Evolutionary conservation across 768 basidiomycete species (phyloP).

Genomic region (Hygrocybe punicea): DNA sequence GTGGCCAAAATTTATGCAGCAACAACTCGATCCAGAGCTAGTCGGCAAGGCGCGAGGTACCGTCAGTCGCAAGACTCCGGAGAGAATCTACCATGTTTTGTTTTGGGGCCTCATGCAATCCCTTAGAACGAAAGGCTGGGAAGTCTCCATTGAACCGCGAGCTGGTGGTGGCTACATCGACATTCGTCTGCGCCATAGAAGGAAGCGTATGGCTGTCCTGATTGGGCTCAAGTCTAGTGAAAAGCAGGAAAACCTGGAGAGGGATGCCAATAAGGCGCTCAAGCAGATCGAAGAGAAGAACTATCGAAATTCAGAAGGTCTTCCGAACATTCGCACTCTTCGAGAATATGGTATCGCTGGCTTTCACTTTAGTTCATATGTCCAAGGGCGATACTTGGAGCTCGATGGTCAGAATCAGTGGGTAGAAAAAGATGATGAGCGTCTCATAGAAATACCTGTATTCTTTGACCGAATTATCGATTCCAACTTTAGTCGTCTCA

Average conservation of each 20-base stretch:
- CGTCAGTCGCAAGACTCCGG: conserved; percentile 10
- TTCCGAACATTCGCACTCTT: conserved; percentile 11
- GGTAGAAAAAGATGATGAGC: conserved; percentile 14
- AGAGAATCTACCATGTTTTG: conserved; percentile 10
- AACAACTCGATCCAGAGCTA: conserved; percentile 10
- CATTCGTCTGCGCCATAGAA: conserved; percentile 11
- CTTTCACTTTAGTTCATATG: conserved; percentile 14
- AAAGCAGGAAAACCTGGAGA: conserved; percentile 11
- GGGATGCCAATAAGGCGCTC: conserved; percentile 13
- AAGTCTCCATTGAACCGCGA: conserved; percentile 11
- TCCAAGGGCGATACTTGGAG: conserved; percentile 16
- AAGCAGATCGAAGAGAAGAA: conserved; percentile 12
- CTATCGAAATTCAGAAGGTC: conserved; percentile 10
- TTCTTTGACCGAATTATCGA: neutral
- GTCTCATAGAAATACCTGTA: neutral
- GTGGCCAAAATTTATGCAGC: conserved; percentile 15
- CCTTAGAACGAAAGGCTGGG: conserved; percentile 8
- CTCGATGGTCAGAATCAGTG: conserved; percentile 10
- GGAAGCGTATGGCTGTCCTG: conserved; percentile 10
- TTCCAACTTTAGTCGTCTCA: neutral
- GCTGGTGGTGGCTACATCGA: conserved; percentile 10
- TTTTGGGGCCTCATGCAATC: conserved; percentile 8
- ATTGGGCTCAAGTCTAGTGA: conserved; percentile 13
- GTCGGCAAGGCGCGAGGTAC: conserved; percentile 12
- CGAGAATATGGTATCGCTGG: conserved; percentile 16